Conservation (phyloP, 257 asterid species). For the Fraxinus anomala region DNA sequence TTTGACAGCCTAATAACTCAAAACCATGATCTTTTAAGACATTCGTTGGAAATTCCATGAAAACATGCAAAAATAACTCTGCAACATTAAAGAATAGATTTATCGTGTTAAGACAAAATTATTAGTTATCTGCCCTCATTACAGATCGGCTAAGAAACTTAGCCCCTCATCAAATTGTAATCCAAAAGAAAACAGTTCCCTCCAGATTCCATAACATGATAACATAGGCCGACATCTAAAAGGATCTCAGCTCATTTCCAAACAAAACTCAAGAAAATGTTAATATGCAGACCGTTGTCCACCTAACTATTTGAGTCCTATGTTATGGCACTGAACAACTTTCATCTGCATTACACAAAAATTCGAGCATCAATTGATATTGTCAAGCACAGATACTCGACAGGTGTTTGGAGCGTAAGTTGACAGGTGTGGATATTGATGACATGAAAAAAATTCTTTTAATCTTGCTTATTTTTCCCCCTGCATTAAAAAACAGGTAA, state of each 20-base stretch:
- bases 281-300: not conserved
- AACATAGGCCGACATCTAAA: not conserved
- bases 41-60: not conserved
- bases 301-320: not conserved
- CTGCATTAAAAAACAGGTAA: not conserved
- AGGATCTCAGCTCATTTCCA: not conserved
- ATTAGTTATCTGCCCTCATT: not conserved
- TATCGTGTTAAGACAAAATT: not conserved
- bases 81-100: not conserved
- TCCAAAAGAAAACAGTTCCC: not conserved
- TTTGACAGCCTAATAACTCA: not conserved
- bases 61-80: not conserved
- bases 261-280: not conserved
- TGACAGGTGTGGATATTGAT: not conserved
- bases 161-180: not conserved
- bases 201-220: not conserved
- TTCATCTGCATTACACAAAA: not conserved
- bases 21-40: slow-evolving; percentile 6
- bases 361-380: not conserved
- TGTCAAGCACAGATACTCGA: not conserved
- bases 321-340: not conserved
- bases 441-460: not conserved
- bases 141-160: not conserved
- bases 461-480: not conserved
- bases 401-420: not conserved